Percentiles rank a stretch among this genome's conserved stretches.
phyloP scores from a whole-genome alignment of 495 filamentous ascomycete genomes.

The Trichoderma asperelloides region DNA sequence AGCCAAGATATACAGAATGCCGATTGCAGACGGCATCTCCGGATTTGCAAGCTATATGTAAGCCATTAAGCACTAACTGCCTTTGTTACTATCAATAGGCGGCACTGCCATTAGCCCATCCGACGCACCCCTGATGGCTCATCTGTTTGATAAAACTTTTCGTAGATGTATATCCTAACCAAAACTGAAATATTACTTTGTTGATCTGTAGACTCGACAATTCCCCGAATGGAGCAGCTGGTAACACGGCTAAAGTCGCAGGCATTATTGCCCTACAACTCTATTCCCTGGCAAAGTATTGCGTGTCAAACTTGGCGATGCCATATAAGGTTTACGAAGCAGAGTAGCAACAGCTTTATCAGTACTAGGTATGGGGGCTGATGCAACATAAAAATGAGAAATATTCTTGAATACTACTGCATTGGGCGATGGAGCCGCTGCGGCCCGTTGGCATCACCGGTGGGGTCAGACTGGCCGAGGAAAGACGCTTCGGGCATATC shows the following conservation, averaged over 20 bases:
- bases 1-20: no score
- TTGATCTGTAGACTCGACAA: not conserved
- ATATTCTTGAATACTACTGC: not conserved
- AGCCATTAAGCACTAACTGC: no score
- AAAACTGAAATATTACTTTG: no score
- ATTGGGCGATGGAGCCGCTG: not conserved
- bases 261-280: not conserved
- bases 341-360: no score
- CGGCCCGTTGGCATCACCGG: not conserved
- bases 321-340: not conserved
- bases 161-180: no score
- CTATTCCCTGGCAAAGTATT: not conserved
- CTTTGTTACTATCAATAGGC: no score
- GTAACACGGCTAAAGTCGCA: conserved; percentile 4
- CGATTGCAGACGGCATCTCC: no score
- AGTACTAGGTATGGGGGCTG: not conserved
- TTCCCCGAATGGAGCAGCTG: not conserved
- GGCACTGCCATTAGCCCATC: no score
- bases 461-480: not conserved
- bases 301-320: not conserved
- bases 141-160: no score
- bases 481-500: no score
- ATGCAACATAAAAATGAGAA: not conserved
- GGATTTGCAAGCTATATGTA: no score
- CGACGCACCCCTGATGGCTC: no score